Percentiles rank a stretch among this genome's conserved stretches.
Evolutionary conservation across 257 asterid genomes (phyloP).

Genomic region (Nicotiana knightiana): DNA sequence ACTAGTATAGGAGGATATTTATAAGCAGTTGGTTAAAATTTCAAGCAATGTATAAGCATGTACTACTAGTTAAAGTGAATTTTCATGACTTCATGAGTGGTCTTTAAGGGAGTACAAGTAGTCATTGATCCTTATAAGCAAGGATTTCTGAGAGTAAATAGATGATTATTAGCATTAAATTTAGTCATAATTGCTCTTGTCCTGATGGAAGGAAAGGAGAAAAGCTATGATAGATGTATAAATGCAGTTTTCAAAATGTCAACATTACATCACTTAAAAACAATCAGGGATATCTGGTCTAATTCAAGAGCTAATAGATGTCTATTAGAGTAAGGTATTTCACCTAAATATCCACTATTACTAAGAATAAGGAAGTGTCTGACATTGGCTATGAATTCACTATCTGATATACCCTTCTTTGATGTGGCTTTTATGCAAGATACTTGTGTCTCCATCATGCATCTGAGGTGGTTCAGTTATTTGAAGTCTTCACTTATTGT

Average conservation of each 20-base stretch:
- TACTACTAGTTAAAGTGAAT: background rate
- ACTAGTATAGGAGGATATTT: background rate
- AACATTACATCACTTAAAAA: background rate
- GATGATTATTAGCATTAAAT: background rate
- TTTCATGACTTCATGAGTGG: background rate
- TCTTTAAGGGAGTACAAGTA: background rate
- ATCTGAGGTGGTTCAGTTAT: background rate
- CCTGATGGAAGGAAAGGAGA: background rate
- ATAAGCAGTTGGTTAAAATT: background rate
- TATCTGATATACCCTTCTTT: background rate
- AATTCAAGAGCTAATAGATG: background rate
- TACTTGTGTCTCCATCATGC: background rate
- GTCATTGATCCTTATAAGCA: background rate
- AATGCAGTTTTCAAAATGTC: background rate
- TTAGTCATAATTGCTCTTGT: background rate
- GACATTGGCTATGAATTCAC: background rate
- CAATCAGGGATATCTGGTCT: background rate
- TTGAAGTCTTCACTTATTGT: background rate
- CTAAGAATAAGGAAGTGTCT: background rate
- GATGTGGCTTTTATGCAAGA: background rate
- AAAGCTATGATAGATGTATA: background rate
- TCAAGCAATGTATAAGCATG: background rate
- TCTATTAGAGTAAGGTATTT: background rate
- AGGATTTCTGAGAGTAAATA: background rate
- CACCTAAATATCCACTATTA: background rate